These are phyloP conservation scores for Alternaria alternata DNA, from an alignment of 2,329 filamentous ascomycete species.

Conservation along the genomic window DNA sequence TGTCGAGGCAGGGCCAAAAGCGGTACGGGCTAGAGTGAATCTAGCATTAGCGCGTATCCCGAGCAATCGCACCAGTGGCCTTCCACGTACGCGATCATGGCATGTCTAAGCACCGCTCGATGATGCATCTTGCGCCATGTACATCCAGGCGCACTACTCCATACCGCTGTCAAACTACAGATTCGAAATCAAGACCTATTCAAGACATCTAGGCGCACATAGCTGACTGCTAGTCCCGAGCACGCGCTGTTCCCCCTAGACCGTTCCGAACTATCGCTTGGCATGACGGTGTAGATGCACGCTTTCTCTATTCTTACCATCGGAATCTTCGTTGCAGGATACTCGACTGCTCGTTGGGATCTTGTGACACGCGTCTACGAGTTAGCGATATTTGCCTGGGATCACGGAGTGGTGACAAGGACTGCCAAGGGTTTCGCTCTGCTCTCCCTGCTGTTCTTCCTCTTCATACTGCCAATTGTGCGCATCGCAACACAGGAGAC, in stretches of 20 bases:
- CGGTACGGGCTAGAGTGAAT: conserved; percentile 7
- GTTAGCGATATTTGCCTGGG: conserved; percentile 95
- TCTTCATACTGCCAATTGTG: conserved; percentile 84
- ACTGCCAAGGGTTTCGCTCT: conserved; percentile 84
- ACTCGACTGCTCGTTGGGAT: conserved; percentile 99
- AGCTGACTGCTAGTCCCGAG: not conserved
- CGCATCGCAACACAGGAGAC: conserved; percentile 83
- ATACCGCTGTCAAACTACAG: conserved; percentile 8
- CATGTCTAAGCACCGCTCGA: conserved; percentile 8
- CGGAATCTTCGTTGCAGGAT: conserved; percentile 98
- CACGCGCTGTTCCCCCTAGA: not conserved
- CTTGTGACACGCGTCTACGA: conserved; percentile 97
- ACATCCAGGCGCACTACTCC: conserved; percentile 17
- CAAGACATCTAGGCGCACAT: not conserved
- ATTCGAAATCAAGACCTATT: not conserved
- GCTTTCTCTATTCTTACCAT: conserved; percentile 94
- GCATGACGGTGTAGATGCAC: conserved; percentile 75
- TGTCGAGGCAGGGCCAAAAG: conserved; percentile 5
- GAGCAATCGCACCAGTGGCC: conserved; percentile 6
- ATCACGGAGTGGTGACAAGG: conserved; percentile 94
- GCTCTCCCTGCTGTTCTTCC: conserved; percentile 83
- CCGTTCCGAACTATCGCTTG: conserved; percentile 20
- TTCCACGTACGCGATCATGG: conserved; percentile 19
- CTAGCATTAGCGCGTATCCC: conserved; percentile 7
- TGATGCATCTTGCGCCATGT: conserved; percentile 25